Conservation (phyloP, 192 early-diverging fungal species). For the Linnemannia exigua region DNA sequence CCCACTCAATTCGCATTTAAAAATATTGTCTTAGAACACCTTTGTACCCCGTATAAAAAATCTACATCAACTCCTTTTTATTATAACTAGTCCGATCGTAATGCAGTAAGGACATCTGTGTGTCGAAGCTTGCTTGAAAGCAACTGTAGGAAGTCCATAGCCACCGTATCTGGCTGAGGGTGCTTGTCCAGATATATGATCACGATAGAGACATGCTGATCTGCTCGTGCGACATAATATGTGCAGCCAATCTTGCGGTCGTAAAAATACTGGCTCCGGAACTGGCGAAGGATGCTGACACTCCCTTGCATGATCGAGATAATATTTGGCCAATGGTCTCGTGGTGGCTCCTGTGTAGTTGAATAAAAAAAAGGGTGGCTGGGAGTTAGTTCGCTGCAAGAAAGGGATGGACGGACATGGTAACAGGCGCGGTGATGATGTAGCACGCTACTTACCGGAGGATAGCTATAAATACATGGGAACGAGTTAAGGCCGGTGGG, state of each 20-base stretch:
- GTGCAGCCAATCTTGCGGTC: slow-evolving; percentile 64
- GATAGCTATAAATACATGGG: slow-evolving; percentile 67
- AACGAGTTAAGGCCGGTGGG: slow-evolving; percentile 67
- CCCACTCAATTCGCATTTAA: neutral
- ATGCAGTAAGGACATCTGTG: slow-evolving; percentile 26
- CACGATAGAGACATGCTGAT: slow-evolving; percentile 63
- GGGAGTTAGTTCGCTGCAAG: too few relatives aligned
- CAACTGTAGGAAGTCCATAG: slow-evolving; percentile 61
- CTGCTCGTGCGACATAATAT: slow-evolving; percentile 64
- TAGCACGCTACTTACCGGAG: slow-evolving; percentile 48
- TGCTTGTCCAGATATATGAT: slow-evolving; percentile 67
- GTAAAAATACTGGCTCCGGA: slow-evolving; percentile 61
- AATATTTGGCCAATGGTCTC: slow-evolving; percentile 66
- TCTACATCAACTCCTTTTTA: neutral
- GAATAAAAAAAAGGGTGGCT: neutral
- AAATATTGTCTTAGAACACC: neutral
- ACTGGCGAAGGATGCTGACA: slow-evolving; percentile 50
- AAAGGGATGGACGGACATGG: neutral
- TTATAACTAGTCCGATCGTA: slow-evolving; percentile 31
- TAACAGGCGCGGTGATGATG: neutral
- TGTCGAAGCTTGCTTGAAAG: slow-evolving; percentile 43
- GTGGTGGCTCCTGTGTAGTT: slow-evolving; percentile 54
- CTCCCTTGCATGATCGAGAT: slow-evolving; percentile 69
- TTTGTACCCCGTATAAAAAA: neutral
- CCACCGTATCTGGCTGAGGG: slow-evolving; percentile 56